A percentile compares a stretch with the other conserved stretches of the same genome.
These are phyloP conservation scores for Solanum hybrid DNA, from an alignment of 305 asterid species.

Conservation along the genomic window DNA sequence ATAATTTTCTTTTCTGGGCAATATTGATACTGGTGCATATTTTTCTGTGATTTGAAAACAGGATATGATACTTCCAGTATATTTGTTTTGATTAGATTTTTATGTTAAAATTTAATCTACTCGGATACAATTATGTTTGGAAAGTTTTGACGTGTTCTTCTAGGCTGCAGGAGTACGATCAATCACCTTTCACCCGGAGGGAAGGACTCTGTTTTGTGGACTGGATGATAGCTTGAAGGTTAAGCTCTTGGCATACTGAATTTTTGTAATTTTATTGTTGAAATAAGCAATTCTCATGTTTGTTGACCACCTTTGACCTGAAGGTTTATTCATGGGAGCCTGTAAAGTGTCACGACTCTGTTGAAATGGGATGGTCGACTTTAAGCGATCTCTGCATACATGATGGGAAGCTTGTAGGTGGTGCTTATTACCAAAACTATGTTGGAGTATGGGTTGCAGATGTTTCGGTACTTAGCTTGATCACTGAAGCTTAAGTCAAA, in stretches of 20 bases:
- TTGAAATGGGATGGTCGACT: conserved; percentile 97
- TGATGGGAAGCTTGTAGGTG: conserved; percentile 90
- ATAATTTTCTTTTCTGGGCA: neutral
- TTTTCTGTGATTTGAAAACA: neutral
- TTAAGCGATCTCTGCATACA: conserved; percentile 84
- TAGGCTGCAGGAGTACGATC: conserved; percentile 90
- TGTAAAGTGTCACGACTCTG: conserved; percentile 75
- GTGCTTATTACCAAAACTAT: conserved; percentile 79
- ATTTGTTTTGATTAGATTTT: neutral
- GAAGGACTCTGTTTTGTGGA: conserved; percentile 83
- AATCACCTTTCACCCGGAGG: conserved; percentile 86
- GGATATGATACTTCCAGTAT: neutral
- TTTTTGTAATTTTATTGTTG: neutral
- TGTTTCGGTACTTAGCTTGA: conserved; percentile 49
- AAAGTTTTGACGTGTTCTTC: conserved; percentile 5
- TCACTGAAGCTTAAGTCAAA: conserved; percentile 9
- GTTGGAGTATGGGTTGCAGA: conserved; percentile 97
- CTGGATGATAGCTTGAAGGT: conserved; percentile 94
- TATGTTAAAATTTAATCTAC: neutral
- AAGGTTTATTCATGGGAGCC: conserved; percentile 99
- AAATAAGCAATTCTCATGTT: conserved; percentile 10
- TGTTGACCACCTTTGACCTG: conserved; percentile 19
- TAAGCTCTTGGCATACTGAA: conserved; percentile 8
- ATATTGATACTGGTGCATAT: neutral
- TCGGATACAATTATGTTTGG: neutral